These are phyloP conservation scores for Tricholoma flavovirens DNA, from an alignment of 768 basidiomycete species.

Conservation along the genomic window DNA sequence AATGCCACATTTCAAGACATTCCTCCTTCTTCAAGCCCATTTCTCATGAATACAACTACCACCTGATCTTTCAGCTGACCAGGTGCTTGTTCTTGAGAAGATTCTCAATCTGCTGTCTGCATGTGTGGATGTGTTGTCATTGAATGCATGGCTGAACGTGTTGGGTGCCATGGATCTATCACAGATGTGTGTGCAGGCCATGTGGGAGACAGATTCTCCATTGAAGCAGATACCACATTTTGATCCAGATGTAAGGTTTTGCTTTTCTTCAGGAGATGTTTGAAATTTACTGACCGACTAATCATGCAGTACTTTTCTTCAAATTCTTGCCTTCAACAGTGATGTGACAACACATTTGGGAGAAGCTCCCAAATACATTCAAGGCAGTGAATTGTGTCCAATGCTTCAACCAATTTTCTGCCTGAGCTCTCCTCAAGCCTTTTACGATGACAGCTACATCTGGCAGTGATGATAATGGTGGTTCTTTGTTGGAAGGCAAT, in stretches of 20 bases:
- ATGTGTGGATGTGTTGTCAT: conserved; percentile 97
- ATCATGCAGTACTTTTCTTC: too few species aligned
- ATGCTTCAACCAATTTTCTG: too few species aligned
- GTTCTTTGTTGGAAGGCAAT: too few species aligned
- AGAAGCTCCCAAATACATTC: too few species aligned
- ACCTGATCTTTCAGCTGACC: conserved; percentile 91
- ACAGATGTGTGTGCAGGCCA: conserved; percentile 97
- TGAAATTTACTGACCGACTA: neutral
- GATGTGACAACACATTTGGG: too few species aligned
- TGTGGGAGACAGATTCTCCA: conserved; percentile 97
- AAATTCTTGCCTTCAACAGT: too few species aligned
- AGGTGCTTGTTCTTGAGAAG: conserved; percentile 81
- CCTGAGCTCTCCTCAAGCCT: too few species aligned
- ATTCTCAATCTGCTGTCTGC: conserved; percentile 88
- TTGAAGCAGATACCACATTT: conserved; percentile 97
- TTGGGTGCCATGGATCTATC: conserved; percentile 96
- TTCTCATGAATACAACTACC: conserved; percentile 91
- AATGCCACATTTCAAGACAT: conserved; percentile 96
- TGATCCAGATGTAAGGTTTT: conserved; percentile 69
- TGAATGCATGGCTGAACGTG: conserved; percentile 92
- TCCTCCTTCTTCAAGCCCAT: conserved; percentile 93
- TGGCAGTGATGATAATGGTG: too few species aligned
- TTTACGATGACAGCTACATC: too few species aligned
- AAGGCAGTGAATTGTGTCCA: too few species aligned
- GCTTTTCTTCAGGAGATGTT: neutral